These are phyloP conservation scores for Colletotrichum caudatum DNA, from an alignment of 2,329 filamentous ascomycete species.

Conservation along the genomic window DNA sequence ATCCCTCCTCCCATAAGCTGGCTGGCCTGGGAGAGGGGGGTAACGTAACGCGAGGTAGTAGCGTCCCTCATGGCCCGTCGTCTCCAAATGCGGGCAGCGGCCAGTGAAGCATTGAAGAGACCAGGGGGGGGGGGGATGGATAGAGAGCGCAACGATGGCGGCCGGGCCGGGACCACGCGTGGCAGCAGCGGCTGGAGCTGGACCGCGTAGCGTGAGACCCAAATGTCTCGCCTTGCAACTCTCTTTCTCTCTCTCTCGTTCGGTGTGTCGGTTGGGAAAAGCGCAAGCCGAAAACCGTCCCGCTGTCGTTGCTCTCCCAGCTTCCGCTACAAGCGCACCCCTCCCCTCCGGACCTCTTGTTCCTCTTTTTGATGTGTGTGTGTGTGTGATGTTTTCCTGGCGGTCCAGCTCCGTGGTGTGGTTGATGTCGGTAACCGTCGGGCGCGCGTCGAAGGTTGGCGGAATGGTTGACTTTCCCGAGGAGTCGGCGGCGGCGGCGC, in stretches of 20 bases:
- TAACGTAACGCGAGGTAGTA: not conserved
- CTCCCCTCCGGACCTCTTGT: slow-evolving; percentile 1
- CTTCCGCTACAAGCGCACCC: slow-evolving; percentile 13
- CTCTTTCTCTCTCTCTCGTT: not conserved
- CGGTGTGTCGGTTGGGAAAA: slow-evolving; percentile 2
- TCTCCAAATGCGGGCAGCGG: slow-evolving; percentile 38
- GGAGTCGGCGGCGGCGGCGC: slow-evolving; percentile 3
- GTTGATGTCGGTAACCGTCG: slow-evolving; percentile 23
- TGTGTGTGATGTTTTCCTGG: not conserved
- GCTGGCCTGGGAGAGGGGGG: slow-evolving; percentile 14
- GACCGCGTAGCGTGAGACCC: slow-evolving; percentile 25
- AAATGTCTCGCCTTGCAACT: slow-evolving; percentile 37
- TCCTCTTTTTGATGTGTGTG: not conserved
- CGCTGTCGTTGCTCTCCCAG: slow-evolving; percentile 25
- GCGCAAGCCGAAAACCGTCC: slow-evolving; percentile 30
- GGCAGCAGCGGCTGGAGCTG: slow-evolving; percentile 26
- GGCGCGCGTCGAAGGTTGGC: slow-evolving; percentile 23
- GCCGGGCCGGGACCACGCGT: not conserved
- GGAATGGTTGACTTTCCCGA: not conserved
- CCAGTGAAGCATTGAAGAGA: slow-evolving; percentile 30
- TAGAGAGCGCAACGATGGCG: slow-evolving; percentile 15
- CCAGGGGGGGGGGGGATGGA: not conserved
- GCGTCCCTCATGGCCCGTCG: slow-evolving; percentile 4
- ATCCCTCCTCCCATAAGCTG: not conserved
- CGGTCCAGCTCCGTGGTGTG: slow-evolving; percentile 3